These are phyloP conservation scores for Globisporangium ultimum DNA, from an alignment of 352 stramenopile genomes.

Conservation along the genomic window DNA sequence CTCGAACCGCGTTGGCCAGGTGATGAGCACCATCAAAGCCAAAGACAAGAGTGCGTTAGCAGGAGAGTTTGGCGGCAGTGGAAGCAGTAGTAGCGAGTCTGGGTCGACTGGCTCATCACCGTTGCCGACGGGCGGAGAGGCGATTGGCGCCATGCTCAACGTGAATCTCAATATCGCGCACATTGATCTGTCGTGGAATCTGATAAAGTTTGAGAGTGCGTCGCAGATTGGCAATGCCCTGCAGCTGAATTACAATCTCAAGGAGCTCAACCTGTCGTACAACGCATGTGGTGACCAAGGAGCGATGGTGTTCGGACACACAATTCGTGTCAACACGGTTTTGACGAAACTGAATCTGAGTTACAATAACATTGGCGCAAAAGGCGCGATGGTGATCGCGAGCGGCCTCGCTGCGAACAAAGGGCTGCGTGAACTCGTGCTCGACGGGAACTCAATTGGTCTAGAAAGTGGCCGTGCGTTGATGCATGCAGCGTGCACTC, in stretches of 20 bases:
- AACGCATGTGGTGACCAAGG: constrained; percentile 59
- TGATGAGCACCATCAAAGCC: constrained; percentile 19
- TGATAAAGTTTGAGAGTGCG: constrained; percentile 39
- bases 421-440: constrained; percentile 35
- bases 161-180: constrained; percentile 66
- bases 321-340: constrained; percentile 44
- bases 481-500: constrained; percentile 49
- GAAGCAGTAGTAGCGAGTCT: background rate
- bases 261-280: constrained; percentile 61
- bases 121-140: constrained; percentile 58
- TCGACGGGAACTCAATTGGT: constrained; percentile 63
- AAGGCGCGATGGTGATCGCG: constrained; percentile 49
- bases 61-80: background rate
- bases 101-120: background rate
- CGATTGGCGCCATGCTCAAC: constrained; percentile 77
- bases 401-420: constrained; percentile 52
- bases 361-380: constrained; percentile 64
- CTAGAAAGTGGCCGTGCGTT: constrained; percentile 50
- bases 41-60: constrained; percentile 3
- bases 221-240: constrained; percentile 47
- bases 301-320: constrained; percentile 50
- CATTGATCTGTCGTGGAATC: constrained; percentile 87
- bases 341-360: constrained; percentile 43
- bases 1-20: constrained; percentile 74
- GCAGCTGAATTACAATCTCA: constrained; percentile 60